Evolutionary conservation across 2,329 filamentous ascomycete genomes (phyloP).

Genomic region (Fusarium napiforme): DNA sequence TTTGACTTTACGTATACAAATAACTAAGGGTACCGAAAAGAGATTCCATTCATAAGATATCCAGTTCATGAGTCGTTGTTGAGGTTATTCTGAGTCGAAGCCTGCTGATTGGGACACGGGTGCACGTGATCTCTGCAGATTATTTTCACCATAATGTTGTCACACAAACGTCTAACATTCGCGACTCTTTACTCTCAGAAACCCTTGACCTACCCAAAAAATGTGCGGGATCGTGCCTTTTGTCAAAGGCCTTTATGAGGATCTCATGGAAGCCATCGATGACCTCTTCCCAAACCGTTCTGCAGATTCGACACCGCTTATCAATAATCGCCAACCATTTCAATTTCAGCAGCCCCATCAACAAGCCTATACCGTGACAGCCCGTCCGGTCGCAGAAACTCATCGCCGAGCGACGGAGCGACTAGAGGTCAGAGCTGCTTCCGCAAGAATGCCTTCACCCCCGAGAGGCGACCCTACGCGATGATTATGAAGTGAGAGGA

Average conservation of each 20-base stretch:
- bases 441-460: conserved; percentile 10
- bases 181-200: background rate
- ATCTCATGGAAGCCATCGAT: conserved; percentile 21
- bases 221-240: conserved; percentile 18
- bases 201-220: background rate
- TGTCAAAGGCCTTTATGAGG: conserved; percentile 5
- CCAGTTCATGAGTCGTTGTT: too few relatives aligned
- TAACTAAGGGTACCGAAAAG: too few relatives aligned
- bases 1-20: too few relatives aligned
- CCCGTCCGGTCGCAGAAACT: background rate
- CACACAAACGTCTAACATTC: background rate
- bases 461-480: background rate
- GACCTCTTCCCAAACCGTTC: conserved; percentile 16
- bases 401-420: background rate
- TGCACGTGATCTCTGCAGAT: conserved; percentile 14
- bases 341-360: conserved; percentile 2
- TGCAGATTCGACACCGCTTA: conserved; percentile 1
- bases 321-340: conserved; percentile 1
- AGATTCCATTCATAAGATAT: too few relatives aligned
- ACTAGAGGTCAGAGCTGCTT: background rate
- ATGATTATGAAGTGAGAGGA: background rate
- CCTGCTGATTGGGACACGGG: background rate
- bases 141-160: background rate
- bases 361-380: conserved; percentile 1
- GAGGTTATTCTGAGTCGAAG: background rate